Evolutionary conservation across 2,329 filamentous ascomycete species (phyloP), one percentile per base, ranked within the genome.

Genomic region (Sporothrix mexicana): DNA sequence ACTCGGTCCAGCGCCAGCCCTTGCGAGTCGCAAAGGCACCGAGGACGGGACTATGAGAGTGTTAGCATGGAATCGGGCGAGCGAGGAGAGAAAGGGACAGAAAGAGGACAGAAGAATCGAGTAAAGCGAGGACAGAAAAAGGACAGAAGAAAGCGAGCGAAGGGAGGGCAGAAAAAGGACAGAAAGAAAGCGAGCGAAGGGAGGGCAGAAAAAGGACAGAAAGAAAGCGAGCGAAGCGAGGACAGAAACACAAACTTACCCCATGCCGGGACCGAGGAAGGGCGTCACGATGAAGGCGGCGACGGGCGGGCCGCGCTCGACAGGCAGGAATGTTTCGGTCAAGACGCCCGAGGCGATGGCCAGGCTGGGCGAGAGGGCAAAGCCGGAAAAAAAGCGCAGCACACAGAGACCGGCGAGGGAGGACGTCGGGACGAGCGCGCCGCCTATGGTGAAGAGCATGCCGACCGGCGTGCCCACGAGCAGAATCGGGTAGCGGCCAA

Each of bases 401-500:
- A 90, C 79, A 67, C 85, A 83, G 1, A 92, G 76, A 0, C 82
- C 83, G 0, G 80, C 85, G 17, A 91, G 86, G 20, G 70, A 71
- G 23, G 70, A 70, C 45, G 79, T 84, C 25, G 84, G 81, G 0
- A 85, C 83, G 47, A 88, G 83, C 0, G 85, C 88, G 0, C 85
- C 84, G 2, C 88, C 89, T 0, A 90, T 77, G 0, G 85, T 86
- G 77, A 91, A 91, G 0, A 90, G 77, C 1, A 84, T 83, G 2
- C 86, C 87, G 0, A 88, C 76, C 0, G 84, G 83, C 1, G 85
- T 78, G 0, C 83, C 82, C 1, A 81, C 76, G 0, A 85, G 72
- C 77, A 88, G 90, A 36, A 90, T 83, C 2, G 84, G 80, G 25
- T 84, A 82, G 0, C 90, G 82, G 1, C 90, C 90, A 47, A 87